Evolutionary conservation across 148 eudicot species (phyloP).

Genomic region (Simmondsia chinensis): DNA sequence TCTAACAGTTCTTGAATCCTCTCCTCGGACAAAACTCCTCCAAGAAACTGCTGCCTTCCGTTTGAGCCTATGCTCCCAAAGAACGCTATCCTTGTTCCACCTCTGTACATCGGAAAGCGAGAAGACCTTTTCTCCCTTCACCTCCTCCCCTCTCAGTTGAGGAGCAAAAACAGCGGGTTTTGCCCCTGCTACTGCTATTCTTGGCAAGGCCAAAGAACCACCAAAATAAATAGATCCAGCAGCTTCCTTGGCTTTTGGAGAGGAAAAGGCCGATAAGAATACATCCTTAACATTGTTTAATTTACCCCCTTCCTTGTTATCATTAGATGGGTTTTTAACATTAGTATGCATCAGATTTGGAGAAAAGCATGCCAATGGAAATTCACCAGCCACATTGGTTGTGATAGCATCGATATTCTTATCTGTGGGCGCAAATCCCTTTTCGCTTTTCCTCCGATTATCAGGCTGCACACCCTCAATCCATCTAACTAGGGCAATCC

Average conservation of each 20-base stretch:
- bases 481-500: constrained; percentile 37
- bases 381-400: constrained; percentile 12
- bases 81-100: constrained; percentile 30
- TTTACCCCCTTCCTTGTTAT: constrained; percentile 11
- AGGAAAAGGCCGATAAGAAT: constrained; percentile 27
- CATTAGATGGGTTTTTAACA: constrained; percentile 2
- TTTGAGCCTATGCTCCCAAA: constrained; percentile 43
- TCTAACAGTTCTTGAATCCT: constrained; percentile 18
- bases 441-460: constrained; percentile 9
- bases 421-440: constrained; percentile 12
- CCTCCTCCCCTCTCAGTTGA: constrained; percentile 9
- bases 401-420: constrained; percentile 17
- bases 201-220: constrained; percentile 20
- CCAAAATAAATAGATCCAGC: too few species aligned
- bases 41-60: constrained; percentile 41
- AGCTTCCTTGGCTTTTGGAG: constrained; percentile 7
- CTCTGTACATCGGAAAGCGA: constrained; percentile 27
- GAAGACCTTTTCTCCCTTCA: constrained; percentile 15
- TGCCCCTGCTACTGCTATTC: constrained; percentile 48
- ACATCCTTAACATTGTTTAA: constrained; percentile 23
- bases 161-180: constrained; percentile 34
- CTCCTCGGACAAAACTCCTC: constrained; percentile 27
- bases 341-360: constrained; percentile 6
- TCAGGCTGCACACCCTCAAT: constrained; percentile 26
- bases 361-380: constrained; percentile 29